Base-by-base conservation (phyloP, 768 basidiomycete species). In the Amanita subjunquillea region DNA sequence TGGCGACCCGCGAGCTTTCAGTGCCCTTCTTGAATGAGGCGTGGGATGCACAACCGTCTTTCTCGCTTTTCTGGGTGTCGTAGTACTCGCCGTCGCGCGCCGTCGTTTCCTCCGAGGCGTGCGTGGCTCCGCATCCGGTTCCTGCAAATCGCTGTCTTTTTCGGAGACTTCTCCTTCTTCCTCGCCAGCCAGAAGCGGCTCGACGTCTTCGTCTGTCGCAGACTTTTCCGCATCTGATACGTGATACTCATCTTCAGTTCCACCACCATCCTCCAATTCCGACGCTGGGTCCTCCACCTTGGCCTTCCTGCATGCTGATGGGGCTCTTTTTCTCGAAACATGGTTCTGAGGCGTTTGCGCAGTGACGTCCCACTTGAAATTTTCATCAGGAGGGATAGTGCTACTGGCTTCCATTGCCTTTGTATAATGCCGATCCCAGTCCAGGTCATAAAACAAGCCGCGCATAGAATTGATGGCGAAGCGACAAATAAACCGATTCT, bases 401-500 rank as follows among this genome's bases (percentile, higher is more conserved):
- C 69, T 47, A 53, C 70, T 58, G 0, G 64, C 58, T 15, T 64
- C 58, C 13, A 79, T 64, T 0, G 78, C 77, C 1, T 61, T 56
- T 17, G 60, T 46, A 25, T 65, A 73, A 57, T 83, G 80, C 10
- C 54, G 55, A 32, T 73, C 69, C 85, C 85, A 88, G 42, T 74
- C 57, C 55, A 87, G 74, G 2, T 72, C 67, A 57, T 82, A 87
- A 66, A 77, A 87, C 1, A 85, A 56, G 7, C 84, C 82, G 17
- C 77, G 75, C 41, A 67, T 71, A 1, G 79, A 69, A 57, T 85
- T 73, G 9, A 83, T 70, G 3, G 84, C 85, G 13, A 74, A 67
- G 13, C 69, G 70, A 57, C 87, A 89, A 56, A 72, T 76, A 58
- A 80, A 86, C 15, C 15, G 22, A 34, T 39, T 38, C 20, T 42